Conservation (phyloP, 495 filamentous ascomycete species). For the Neurospora sp. region DNA sequence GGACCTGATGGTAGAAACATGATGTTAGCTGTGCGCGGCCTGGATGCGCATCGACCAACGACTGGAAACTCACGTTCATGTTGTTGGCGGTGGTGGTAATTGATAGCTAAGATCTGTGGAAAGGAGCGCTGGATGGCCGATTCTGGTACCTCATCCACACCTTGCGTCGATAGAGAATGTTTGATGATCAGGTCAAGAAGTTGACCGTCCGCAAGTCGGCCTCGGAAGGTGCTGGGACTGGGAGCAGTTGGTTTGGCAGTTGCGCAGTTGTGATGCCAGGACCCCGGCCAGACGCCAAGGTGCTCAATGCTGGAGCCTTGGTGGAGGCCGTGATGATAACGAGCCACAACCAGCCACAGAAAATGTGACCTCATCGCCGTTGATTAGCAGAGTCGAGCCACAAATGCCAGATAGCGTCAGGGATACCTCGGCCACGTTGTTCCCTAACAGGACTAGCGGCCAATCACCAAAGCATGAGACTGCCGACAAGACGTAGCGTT, state of each 20-base stretch:
- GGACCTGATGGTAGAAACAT: slow-evolving; percentile 45
- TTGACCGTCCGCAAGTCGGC: neutral
- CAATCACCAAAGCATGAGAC: neutral
- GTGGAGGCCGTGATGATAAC: neutral
- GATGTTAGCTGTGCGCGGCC: neutral
- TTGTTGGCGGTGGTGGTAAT: neutral
- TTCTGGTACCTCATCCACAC: neutral
- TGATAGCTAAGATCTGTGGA: neutral
- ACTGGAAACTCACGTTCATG: slow-evolving; percentile 27
- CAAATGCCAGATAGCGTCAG: neutral
- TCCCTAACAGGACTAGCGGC: neutral
- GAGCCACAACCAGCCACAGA: neutral
- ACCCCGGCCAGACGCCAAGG: neutral
- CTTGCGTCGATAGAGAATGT: neutral
- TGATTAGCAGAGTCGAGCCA: neutral
- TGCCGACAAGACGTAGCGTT: neutral
- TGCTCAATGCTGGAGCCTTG: neutral
- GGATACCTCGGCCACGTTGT: neutral
- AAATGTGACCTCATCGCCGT: neutral
- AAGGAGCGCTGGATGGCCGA: neutral
- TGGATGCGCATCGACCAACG: neutral
- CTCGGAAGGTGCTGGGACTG: neutral
- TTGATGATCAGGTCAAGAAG: neutral
- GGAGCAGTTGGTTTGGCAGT: neutral
- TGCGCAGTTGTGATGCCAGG: neutral